phyloP scores from a whole-genome alignment of 257 asterid genomes.

The Solanum sitiens region DNA sequence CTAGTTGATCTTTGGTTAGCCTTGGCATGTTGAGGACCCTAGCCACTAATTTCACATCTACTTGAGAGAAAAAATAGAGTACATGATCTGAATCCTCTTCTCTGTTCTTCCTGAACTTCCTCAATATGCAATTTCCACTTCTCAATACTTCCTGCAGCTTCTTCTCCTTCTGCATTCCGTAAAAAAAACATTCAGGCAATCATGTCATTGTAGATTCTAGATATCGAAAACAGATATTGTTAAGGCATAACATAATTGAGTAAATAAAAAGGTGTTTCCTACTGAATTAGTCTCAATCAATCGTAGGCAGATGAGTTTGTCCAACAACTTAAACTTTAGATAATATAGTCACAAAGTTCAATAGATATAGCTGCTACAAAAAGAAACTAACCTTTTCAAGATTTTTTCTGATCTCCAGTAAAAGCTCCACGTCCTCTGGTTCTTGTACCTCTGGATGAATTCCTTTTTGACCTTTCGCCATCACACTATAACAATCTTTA shows the following conservation, averaged over 20 bases:
- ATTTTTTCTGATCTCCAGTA: constrained; percentile 32
- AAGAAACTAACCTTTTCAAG: constrained; percentile 56
- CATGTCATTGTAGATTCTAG: not conserved
- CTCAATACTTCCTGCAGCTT: constrained; percentile 59
- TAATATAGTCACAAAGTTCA: not conserved
- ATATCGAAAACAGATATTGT: not conserved
- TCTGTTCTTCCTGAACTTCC: constrained; percentile 34
- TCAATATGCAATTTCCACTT: constrained; percentile 63
- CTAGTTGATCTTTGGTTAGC: constrained; percentile 55
- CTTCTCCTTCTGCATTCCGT: constrained; percentile 66
- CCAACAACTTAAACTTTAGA: not conserved
- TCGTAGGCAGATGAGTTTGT: too few relatives aligned
- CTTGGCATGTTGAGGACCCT: constrained; percentile 71
- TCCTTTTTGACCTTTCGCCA: constrained; percentile 27
- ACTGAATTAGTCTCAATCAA: too few relatives aligned
- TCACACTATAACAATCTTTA: constrained; percentile 35
- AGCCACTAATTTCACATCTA: constrained; percentile 68
- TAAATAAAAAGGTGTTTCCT: not conserved
- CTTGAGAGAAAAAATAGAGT: constrained; percentile 67
- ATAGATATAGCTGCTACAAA: not conserved
- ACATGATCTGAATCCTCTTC: constrained; percentile 61
- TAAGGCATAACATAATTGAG: not conserved
- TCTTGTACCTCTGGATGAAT: constrained; percentile 25
- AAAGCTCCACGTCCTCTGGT: constrained; percentile 40
- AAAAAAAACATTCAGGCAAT: not conserved